These are phyloP conservation scores for Lippia alba DNA, from an alignment of 305 asterid species.

Conservation along the genomic window DNA sequence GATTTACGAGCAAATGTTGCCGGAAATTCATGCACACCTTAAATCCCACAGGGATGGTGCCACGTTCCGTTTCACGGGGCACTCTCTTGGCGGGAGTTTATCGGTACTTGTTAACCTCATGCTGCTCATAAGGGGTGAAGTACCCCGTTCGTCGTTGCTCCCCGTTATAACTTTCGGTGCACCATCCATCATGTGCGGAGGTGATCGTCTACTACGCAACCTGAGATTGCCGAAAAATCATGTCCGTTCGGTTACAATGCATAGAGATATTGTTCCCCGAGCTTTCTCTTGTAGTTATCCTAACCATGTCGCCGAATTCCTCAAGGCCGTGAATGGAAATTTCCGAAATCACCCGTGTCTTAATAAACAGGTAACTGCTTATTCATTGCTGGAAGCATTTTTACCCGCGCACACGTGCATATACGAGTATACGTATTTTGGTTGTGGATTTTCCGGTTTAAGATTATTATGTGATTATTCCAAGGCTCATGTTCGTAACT, in stretches of 20 bases:
- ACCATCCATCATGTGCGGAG: conserved; percentile 1
- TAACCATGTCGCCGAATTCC: background rate
- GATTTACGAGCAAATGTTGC: background rate
- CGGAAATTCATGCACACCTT: conserved; percentile 1
- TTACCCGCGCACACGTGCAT: too few relatives aligned
- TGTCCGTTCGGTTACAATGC: background rate
- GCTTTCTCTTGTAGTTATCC: conserved; percentile 3
- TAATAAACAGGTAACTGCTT: background rate
- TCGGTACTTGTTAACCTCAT: conserved; percentile 4
- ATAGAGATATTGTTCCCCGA: background rate
- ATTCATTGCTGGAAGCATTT: too few relatives aligned
- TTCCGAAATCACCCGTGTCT: background rate
- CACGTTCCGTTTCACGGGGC: conserved; percentile 7
- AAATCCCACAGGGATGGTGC: background rate
- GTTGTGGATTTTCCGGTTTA: too few relatives aligned
- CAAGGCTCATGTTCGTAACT: too few relatives aligned
- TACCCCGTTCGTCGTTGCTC: conserved; percentile 1
- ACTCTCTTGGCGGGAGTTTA: conserved; percentile 6
- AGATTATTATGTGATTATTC: too few relatives aligned
- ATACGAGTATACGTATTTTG: too few relatives aligned
- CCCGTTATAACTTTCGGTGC: conserved; percentile 6
- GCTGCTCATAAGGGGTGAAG: background rate
- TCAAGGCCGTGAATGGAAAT: background rate
- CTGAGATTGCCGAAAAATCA: background rate
- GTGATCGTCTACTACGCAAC: background rate